Base-by-base conservation (phyloP, 202 grass and related monocot genomes). In the Panicum hallii region DNA sequence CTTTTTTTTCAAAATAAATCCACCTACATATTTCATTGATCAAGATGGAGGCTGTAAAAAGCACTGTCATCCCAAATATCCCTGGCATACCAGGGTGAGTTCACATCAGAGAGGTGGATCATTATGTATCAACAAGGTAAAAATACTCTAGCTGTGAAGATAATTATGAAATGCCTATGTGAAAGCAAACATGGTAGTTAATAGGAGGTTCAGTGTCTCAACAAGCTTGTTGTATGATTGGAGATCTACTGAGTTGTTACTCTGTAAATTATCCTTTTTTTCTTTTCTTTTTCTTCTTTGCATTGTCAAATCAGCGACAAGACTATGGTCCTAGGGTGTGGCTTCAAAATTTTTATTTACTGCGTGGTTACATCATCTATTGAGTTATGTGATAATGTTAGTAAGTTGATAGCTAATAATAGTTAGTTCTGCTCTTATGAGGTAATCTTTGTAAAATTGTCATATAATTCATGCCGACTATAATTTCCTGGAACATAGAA, bases 161-260 rank as follows among this genome's bases (percentile, higher is more conserved):
- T 82, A 48, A 70, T 60, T 46, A 10, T 79, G 47, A 54, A 71
- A 61, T 63, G 56, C 20, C 7, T 9, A 28, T 74, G 36, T 63
- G 11, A n/a, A 52, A 10, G 30, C 42, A 46, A 46, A 70, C 16
- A 17, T 66, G 30, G 8, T 36, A 28, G 17, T 11, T 4, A 5
- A 44, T 49, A 3, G 4, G 9, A 20, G 46, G 38, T 11, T 63
- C 15, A 64, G 16, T 64, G 42, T 45, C 32, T 75, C 19, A 23
- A 57, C 17, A 75, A 61, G 53, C 38, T 53, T 50, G 4, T 14
- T 55, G 4, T 55, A 20, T 52, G 1, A 54, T 54, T n/a, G 3
- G 36, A 42, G 36, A 57, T 41, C 57, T 80, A 53, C 42, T 26
- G 41, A 23, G 68, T 55, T 54, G 17, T 54, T 43, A 50, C 11